Base-by-base conservation (phyloP, 2,329 filamentous ascomycete species). In the Trichophyton equinum region DNA sequence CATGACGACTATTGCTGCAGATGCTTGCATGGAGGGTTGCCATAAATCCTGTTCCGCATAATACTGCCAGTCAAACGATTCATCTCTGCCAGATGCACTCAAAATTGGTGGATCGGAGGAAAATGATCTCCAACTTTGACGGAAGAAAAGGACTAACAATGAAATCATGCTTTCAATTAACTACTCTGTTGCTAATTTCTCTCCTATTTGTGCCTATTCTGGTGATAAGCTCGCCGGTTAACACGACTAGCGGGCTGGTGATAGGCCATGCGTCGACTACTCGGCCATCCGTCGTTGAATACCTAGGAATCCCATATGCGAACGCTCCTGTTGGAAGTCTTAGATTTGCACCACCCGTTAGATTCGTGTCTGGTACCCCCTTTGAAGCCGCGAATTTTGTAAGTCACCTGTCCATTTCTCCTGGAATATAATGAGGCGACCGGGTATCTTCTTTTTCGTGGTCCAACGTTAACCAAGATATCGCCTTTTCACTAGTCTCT, bases 241-340 rank as follows among this genome's bases (percentile, higher is more conserved):
- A 60, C 18, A 65, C 65, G 2, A 63, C 64, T 3, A 64, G 60
- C 33, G 61, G 65, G 20, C 57, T 30, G 13, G 57, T 66, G 5
- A 60, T 20, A 5, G 64, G 65, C n/a, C 62, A 66, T 38, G 49
- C 33, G 11, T 62, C 64, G 30, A 22, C 44, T 27, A 57, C 42
- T 30, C 58, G 57, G 18, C 55, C 65, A 13, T 30, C 62, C 7
- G 64, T 67, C 4, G 36, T 22, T 6, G 62, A 64, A 51, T 66
- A 64, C 53, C 53, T 66, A 20, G 63, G 61, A 22, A 63, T 65
- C 27, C 61, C 58, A 8, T 65, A 63, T 25, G 64, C 55, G 30
- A 30, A 63, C 42, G 27, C 63, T 33, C 64, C 62, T 2, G 61
- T 62, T 42, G 57, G 55, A 5, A 38, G 60, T n/a, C 59, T 62